Percentiles rank a stretch among this genome's conserved stretches.
These are phyloP conservation scores for Aspergillus quadrilineatus DNA, from an alignment of 2,329 filamentous ascomycete genomes.

Conservation along the genomic window DNA sequence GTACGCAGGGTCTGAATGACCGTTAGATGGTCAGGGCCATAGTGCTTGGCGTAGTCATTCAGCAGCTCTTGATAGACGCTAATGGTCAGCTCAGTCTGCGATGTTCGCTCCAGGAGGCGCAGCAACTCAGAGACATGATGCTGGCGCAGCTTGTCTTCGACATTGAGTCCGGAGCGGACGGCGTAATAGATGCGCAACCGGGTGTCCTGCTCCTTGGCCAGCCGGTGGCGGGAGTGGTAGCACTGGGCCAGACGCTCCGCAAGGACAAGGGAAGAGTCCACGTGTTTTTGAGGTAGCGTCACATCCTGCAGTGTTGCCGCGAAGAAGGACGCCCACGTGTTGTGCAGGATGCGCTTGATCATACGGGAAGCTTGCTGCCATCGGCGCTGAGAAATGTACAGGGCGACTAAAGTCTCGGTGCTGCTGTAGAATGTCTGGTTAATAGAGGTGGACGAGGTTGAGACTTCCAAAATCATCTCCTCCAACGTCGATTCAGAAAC, in stretches of 20 bases:
- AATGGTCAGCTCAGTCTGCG: slow-evolving; percentile 39
- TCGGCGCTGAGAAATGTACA: slow-evolving; percentile 49
- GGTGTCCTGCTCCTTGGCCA: slow-evolving; percentile 38
- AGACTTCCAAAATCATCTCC: slow-evolving; percentile 46
- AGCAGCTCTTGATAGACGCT: slow-evolving; percentile 41
- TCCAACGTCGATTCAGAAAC: slow-evolving; percentile 45
- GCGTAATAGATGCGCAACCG: slow-evolving; percentile 38
- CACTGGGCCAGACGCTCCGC: slow-evolving; percentile 49
- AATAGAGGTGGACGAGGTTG: slow-evolving; percentile 40
- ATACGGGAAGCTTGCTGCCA: slow-evolving; percentile 50
- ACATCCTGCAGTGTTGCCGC: slow-evolving; percentile 47
- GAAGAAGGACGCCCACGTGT: slow-evolving; percentile 51
- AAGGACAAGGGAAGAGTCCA: slow-evolving; percentile 49
- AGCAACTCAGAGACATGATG: slow-evolving; percentile 31
- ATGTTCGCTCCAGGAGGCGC: slow-evolving; percentile 29
- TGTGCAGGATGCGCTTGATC: slow-evolving; percentile 47
- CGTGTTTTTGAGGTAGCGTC: slow-evolving; percentile 42
- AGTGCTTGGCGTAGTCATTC: slow-evolving; percentile 37
- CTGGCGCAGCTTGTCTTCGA: slow-evolving; percentile 33
- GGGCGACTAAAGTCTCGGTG: slow-evolving; percentile 39
- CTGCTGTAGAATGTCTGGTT: slow-evolving; percentile 44
- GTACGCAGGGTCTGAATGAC: slow-evolving; percentile 40
- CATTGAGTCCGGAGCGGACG: slow-evolving; percentile 27
- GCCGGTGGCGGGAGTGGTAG: slow-evolving; percentile 42
- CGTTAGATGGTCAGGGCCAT: slow-evolving; percentile 34